Evolutionary conservation across 2,329 filamentous ascomycete genomes (phyloP), one percentile per base, ranked within the genome.

Genomic region (Pseudogymnoascus sp.): DNA sequence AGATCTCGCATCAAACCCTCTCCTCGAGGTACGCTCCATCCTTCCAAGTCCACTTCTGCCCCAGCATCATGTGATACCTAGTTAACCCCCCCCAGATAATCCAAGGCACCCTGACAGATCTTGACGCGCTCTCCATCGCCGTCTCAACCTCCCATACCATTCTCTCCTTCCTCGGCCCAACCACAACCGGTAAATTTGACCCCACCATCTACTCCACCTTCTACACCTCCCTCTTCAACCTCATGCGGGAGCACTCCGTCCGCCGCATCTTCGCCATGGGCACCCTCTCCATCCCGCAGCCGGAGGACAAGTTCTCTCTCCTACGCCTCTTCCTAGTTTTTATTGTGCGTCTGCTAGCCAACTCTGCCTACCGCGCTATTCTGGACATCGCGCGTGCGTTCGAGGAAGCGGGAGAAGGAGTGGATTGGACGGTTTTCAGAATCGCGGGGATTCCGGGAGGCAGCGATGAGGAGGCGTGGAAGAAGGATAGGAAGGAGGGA

Each of bases 261-360:
- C 64, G 70, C 62, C 64, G 70, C n/a, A 61, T 65, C 60, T 67
- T 70, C 34, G 69, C 68, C 8, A 71, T 69, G 8, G 63, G 69
- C 14, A 70, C 69, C 11, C 69, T 69, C 61, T 66, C 68, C 23
- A 65, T 64, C 2, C 65, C 69, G 4, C 64, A 71, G 62, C 69
- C 70, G 12, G 56, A 56, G 2, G 14, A 60, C 3, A 68, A 66
- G 28, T 56, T 56, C 11, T 25, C 69, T 5, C 69, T 68, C 60
- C 67, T 68, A 66, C 68, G 66, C 63, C 11, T 67, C 1, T 65
- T 64, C 8, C 64, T 71, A 11, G 67, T 69, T 34, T 65, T 65
- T 31, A 69, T 67, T 23, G 63, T 71, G 3, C 68, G 64, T n/a
- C 36, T 67, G 10, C 42, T 71, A 14, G 67, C 67, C 5, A 69